A percentile compares a stretch with the other conserved stretches of the same genome.
These are phyloP conservation scores for Hypoxylon perforatum DNA, from an alignment of 495 filamentous ascomycete genomes.

Conservation along the genomic window DNA sequence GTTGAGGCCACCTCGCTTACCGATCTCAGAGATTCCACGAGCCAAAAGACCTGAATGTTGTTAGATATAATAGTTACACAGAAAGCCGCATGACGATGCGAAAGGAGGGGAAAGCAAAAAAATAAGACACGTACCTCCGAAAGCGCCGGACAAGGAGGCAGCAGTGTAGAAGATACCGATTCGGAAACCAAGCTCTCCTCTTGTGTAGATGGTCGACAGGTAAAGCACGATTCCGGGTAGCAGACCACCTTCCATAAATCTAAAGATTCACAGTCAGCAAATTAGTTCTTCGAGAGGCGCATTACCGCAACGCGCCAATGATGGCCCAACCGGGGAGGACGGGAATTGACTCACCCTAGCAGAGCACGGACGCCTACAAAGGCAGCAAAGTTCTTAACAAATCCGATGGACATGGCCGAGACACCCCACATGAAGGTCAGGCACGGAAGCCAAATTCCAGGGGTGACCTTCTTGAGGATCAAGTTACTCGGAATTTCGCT, in stretches of 20 bases:
- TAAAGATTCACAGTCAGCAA: constrained; percentile 14
- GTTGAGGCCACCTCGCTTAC: constrained; percentile 51
- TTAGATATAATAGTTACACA: constrained; percentile 5
- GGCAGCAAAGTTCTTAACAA: constrained; percentile 77
- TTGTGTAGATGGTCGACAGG: constrained; percentile 59
- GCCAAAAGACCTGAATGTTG: constrained; percentile 56
- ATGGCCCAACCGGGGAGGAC: neutral
- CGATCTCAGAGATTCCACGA: constrained; percentile 54
- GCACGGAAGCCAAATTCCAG: constrained; percentile 68
- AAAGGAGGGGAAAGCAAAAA: constrained; percentile 22
- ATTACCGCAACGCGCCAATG: neutral
- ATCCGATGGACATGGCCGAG: constrained; percentile 74
- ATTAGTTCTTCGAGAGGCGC: neutral
- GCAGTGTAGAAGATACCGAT: constrained; percentile 67
- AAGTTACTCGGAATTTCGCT: constrained; percentile 87
- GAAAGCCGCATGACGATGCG: neutral
- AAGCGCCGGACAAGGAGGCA: constrained; percentile 66
- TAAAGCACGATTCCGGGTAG: constrained; percentile 64
- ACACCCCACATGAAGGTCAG: constrained; percentile 67
- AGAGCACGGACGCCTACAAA: constrained; percentile 82
- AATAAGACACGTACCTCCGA: constrained; percentile 54
- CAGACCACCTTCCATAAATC: constrained; percentile 61
- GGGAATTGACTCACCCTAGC: constrained; percentile 63
- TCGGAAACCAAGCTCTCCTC: constrained; percentile 62
- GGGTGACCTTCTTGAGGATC: constrained; percentile 78